Evolutionary conservation across 1,284 basidiomycete species (phyloP).

Genomic region (Neonothopanus nambi): DNA sequence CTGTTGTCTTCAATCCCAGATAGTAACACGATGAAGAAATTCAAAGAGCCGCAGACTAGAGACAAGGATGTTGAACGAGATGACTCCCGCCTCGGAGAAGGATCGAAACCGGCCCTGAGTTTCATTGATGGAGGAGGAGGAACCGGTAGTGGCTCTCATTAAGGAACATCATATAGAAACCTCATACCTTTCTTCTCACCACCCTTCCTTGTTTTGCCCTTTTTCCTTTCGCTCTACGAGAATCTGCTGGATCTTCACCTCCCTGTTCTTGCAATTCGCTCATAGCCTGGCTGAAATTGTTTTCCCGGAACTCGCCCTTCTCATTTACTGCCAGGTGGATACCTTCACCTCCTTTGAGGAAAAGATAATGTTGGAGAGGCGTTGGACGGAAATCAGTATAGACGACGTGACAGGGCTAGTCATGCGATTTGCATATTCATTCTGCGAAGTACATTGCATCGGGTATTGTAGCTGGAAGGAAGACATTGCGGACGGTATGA

Average conservation of each 20-base stretch:
- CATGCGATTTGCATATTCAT: slow-evolving; percentile 97
- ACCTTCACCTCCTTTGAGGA: slow-evolving; percentile 94
- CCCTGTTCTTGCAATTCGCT: slow-evolving; percentile 81
- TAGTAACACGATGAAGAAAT: too few relatives aligned
- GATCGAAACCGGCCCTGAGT: too few relatives aligned
- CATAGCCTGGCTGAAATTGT: slow-evolving; percentile 99
- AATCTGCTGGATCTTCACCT: slow-evolving; percentile 94
- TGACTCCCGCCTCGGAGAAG: too few relatives aligned
- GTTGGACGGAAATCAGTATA: slow-evolving; percentile 99
- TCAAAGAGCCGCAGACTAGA: too few relatives aligned
- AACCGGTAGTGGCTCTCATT: slow-evolving; percentile 10
- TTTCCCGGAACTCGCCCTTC: slow-evolving; percentile 94
- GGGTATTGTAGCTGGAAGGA: slow-evolving; percentile 99
- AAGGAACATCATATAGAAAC: neutral
- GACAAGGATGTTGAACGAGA: too few relatives aligned
- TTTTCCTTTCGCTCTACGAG: slow-evolving; percentile 77
- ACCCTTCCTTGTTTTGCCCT: slow-evolving; percentile 90
- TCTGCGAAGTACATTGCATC: slow-evolving; percentile 99
- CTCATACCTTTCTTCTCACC: slow-evolving; percentile 84
- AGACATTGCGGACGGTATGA: slow-evolving; percentile 95
- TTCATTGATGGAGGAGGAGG: too few relatives aligned
- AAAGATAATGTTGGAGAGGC: slow-evolving; percentile 97
- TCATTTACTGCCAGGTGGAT: slow-evolving; percentile 99
- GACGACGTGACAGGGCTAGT: slow-evolving; percentile 98
- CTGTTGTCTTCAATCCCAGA: too few relatives aligned